phyloP scores from a whole-genome alignment of 805 yeast species.

The Kuraishia cidri region DNA sequence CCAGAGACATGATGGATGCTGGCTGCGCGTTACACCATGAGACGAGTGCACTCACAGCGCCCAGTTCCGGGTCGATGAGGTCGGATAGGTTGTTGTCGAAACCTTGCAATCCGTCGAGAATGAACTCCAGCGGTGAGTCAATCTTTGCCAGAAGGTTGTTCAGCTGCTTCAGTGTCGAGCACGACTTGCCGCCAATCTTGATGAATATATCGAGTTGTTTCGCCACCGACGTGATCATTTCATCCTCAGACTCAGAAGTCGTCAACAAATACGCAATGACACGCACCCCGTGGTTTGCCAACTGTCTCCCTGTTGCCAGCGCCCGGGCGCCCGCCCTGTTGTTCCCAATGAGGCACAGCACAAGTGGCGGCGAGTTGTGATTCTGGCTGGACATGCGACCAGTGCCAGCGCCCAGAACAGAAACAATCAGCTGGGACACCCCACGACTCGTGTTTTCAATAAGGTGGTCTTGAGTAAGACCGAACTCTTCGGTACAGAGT shows the following conservation, averaged over 20 bases:
- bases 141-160: slow-evolving; percentile 29
- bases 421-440: slow-evolving; percentile 47
- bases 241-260: slow-evolving; percentile 28
- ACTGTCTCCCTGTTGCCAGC: slow-evolving; percentile 69
- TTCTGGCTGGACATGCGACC: slow-evolving; percentile 51
- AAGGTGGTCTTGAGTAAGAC: slow-evolving; percentile 32
- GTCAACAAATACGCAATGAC: slow-evolving; percentile 44
- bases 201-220: slow-evolving; percentile 48
- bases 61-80: slow-evolving; percentile 33
- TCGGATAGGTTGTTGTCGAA: slow-evolving; percentile 64
- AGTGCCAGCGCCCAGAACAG: slow-evolving; percentile 60
- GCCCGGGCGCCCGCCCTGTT: slow-evolving; percentile 69
- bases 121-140: slow-evolving; percentile 70
- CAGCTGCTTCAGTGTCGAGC: slow-evolving; percentile 23
- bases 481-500: slow-evolving; percentile 41
- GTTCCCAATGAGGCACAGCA: slow-evolving; percentile 65
- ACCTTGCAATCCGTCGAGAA: slow-evolving; percentile 82
- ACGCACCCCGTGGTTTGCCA: slow-evolving; percentile 65
- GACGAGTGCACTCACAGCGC: slow-evolving; percentile 34
- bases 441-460: slow-evolving; percentile 67
- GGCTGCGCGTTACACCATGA: slow-evolving; percentile 55
- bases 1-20: slow-evolving; percentile 53
- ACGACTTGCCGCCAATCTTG: slow-evolving; percentile 64
- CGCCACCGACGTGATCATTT: slow-evolving; percentile 21
- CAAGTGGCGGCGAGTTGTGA: slow-evolving; percentile 74